Percentiles rank a stretch among this genome's conserved stretches.
These are phyloP conservation scores for Didymellaceae sp. DNA, from an alignment of 2,329 filamentous ascomycete species.

Conservation along the genomic window DNA sequence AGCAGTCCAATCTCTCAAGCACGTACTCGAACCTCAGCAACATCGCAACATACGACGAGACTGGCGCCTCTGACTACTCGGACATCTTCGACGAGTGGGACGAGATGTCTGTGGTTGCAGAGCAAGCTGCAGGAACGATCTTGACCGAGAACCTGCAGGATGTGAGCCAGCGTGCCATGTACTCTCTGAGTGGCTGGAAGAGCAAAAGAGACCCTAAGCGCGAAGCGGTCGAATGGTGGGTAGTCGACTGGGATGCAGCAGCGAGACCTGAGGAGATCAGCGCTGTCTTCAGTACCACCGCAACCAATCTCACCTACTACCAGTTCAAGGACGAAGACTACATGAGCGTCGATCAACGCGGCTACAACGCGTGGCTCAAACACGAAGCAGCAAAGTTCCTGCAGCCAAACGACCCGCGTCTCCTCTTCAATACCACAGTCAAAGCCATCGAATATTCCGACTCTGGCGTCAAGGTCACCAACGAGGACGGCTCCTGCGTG, in stretches of 20 bases:
- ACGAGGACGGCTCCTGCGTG: constrained; percentile 63
- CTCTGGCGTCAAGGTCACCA: constrained; percentile 61
- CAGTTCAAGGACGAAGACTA: constrained; percentile 68
- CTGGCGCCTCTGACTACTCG: constrained; percentile 60
- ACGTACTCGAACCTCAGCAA: constrained; percentile 65
- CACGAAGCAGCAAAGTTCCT: constrained; percentile 66
- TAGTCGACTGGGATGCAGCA: constrained; percentile 65
- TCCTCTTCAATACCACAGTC: constrained; percentile 65
- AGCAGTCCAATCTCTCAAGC: constrained; percentile 65
- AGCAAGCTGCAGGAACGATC: constrained; percentile 63
- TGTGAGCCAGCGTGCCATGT: constrained; percentile 62
- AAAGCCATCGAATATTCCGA: constrained; percentile 61
- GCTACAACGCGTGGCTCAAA: constrained; percentile 65
- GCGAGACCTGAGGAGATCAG: constrained; percentile 64
- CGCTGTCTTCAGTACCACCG: constrained; percentile 62
- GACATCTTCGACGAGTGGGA: constrained; percentile 60
- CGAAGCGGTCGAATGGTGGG: constrained; percentile 68
- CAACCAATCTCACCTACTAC: constrained; percentile 67
- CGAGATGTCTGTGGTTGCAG: constrained; percentile 53
- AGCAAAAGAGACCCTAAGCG: constrained; percentile 62
- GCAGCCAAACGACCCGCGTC: constrained; percentile 59
- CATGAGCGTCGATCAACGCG: constrained; percentile 66
- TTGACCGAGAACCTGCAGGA: constrained; percentile 67
- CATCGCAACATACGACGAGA: constrained; percentile 67
- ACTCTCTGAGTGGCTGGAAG: constrained; percentile 66